Conservation (phyloP, 2,329 filamentous ascomycete species). For the Aspergillus novofumigatus region DNA sequence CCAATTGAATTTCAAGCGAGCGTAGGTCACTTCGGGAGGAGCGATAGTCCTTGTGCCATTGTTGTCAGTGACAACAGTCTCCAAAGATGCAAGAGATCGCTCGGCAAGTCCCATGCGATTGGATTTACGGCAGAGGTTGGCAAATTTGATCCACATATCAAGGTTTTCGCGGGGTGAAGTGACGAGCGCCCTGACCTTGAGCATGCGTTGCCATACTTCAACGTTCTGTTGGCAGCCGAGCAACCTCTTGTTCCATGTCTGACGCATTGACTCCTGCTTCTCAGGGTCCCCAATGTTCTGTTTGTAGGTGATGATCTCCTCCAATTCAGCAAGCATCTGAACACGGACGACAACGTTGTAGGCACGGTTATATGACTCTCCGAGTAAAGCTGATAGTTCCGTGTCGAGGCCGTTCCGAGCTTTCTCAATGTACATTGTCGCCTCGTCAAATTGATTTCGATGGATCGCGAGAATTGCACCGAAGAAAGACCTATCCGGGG, state of each 20-base stretch:
- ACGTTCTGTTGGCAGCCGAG: conserved; percentile 95
- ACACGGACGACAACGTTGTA: conserved; percentile 98
- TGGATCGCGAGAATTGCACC: conserved; percentile 93
- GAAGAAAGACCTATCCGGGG: conserved; percentile 95
- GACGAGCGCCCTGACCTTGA: conserved; percentile 88
- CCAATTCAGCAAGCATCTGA: conserved; percentile 97
- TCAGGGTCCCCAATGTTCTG: conserved; percentile 73
- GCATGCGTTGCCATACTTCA: conserved; percentile 97
- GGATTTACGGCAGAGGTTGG: conserved; percentile 95
- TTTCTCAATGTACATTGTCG: conserved; percentile 81
- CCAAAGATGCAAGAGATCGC: conserved; percentile 87
- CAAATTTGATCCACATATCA: conserved; percentile 99
- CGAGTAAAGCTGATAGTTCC: conserved; percentile 91
- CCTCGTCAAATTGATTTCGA: conserved; percentile 90
- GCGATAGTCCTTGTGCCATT: conserved; percentile 38
- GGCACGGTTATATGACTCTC: conserved; percentile 94
- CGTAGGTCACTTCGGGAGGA: conserved; percentile 81
- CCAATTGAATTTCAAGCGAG: conserved; percentile 97
- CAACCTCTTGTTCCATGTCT: conserved; percentile 92
- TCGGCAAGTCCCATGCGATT: conserved; percentile 91
- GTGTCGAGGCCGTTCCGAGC: conserved; percentile 92
- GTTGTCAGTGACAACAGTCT: conserved; percentile 59
- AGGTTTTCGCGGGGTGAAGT: conserved; percentile 90
- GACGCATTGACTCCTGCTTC: conserved; percentile 85
- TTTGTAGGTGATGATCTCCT: conserved; percentile 98